These are phyloP conservation scores for Domatiomyces globalis DNA, from an alignment of 2,329 filamentous ascomycete genomes.

Conservation along the genomic window DNA sequence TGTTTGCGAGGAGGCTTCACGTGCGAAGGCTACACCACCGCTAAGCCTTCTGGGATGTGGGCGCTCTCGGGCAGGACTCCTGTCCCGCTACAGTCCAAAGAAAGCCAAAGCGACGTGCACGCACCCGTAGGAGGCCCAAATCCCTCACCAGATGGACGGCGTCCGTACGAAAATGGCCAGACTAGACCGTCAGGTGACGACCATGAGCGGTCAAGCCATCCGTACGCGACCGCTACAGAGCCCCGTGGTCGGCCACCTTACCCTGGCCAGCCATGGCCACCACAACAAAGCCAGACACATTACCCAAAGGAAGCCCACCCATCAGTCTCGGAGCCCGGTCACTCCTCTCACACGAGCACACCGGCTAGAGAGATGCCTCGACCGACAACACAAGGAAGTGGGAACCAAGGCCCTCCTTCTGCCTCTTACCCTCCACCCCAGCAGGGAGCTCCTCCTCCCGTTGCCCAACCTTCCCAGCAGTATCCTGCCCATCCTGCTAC, in stretches of 20 bases:
- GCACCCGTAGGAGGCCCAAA: conserved; percentile 5
- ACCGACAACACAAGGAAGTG: conserved; percentile 9
- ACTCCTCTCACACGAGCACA: conserved; percentile 6
- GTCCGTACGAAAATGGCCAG: conserved; percentile 30
- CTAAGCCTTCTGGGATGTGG: conserved; percentile 57
- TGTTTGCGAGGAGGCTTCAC: conserved; percentile 80
- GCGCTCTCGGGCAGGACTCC: conserved; percentile 53
- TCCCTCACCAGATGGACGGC: conserved; percentile 2
- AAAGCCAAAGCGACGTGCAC: conserved; percentile 35
- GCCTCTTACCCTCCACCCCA: conserved; percentile 1
- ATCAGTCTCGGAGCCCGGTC: conserved; percentile 13
- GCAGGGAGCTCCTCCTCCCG: conserved; percentile 1
- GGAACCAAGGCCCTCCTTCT: not conserved
- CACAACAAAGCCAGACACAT: conserved; percentile 8
- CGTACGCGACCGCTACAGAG: conserved; percentile 25
- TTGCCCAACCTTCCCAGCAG: not conserved
- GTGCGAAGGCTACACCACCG: conserved; percentile 71
- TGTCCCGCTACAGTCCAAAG: conserved; percentile 72
- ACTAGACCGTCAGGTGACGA: conserved; percentile 21
- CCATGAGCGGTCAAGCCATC: conserved; percentile 27
- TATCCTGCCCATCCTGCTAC: not conserved
- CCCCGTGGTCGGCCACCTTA: conserved; percentile 11
- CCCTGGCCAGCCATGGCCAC: conserved; percentile 11
- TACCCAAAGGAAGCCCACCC: conserved; percentile 14
- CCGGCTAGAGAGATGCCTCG: conserved; percentile 11